These are phyloP conservation scores for Suhomyces bolitotheri DNA, from an alignment of 1,139 yeast genomes.

Conservation along the genomic window DNA sequence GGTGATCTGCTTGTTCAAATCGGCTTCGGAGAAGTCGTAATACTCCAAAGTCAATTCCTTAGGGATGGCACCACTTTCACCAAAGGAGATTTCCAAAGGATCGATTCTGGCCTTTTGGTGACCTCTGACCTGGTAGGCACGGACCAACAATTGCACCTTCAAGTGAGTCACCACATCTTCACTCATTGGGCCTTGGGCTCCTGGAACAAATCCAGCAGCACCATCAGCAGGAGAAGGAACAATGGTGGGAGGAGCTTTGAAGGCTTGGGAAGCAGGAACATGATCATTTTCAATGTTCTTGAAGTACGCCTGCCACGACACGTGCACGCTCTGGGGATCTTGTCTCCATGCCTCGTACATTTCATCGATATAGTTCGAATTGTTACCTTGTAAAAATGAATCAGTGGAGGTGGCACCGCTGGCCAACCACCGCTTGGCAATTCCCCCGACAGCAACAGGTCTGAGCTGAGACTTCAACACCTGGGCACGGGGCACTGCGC, in stretches of 20 bases:
- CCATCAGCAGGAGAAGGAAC: slow-evolving; percentile 78
- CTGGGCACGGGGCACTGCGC: slow-evolving; percentile 39
- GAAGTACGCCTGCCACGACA: slow-evolving; percentile 96
- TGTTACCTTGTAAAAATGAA: slow-evolving; percentile 78
- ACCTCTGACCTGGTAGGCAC: slow-evolving; percentile 99
- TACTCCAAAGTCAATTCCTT: slow-evolving; percentile 87
- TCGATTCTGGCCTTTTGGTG: slow-evolving; percentile 94
- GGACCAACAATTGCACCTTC: slow-evolving; percentile 92
- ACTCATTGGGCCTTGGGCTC: slow-evolving; percentile 36
- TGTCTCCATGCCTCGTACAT: slow-evolving; percentile 94
- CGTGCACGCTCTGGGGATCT: slow-evolving; percentile 90
- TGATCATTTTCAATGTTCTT: slow-evolving; percentile 75
- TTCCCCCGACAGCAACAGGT: slow-evolving; percentile 5
- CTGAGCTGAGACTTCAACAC: slow-evolving; percentile 21
- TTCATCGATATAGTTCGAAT: slow-evolving; percentile 93
- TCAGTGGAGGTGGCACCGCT: slow-evolving; percentile 54
- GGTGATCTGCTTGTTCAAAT: slow-evolving; percentile 78
- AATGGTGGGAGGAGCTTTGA: slow-evolving; percentile 86
- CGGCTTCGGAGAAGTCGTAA: slow-evolving; percentile 87
- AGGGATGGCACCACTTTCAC: slow-evolving; percentile 63
- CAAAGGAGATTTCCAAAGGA: slow-evolving; percentile 88
- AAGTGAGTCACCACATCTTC: slow-evolving; percentile 84
- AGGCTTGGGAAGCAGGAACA: slow-evolving; percentile 75
- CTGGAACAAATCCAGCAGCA: slow-evolving; percentile 59
- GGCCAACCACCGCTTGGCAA: slow-evolving; percentile 25